These are phyloP conservation scores for Dissophora globulifera DNA, from an alignment of 192 early-diverging fungal species.

Conservation along the genomic window DNA sequence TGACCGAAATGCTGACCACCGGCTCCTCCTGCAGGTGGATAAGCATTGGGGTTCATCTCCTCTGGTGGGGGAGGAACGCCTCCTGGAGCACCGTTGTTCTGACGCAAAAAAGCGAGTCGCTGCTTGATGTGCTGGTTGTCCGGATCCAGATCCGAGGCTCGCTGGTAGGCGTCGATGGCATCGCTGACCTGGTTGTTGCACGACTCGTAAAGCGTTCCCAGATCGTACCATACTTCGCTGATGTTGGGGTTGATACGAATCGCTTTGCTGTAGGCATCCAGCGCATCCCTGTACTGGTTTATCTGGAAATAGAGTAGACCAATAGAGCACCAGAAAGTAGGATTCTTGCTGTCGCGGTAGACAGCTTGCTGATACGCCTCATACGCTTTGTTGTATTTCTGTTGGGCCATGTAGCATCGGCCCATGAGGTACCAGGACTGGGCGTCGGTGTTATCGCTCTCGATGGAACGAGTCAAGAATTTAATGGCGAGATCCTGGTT, in stretches of 20 bases:
- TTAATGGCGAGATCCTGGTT: constrained; percentile 88
- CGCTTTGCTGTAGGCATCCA: constrained; percentile 96
- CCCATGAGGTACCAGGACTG: constrained; percentile 97
- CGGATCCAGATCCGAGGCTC: constrained; percentile 93
- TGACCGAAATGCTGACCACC: constrained; percentile 41
- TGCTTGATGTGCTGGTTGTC: constrained; percentile 89
- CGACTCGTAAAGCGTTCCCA: constrained; percentile 96
- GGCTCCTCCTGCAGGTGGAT: constrained; percentile 15
- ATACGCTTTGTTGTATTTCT: constrained; percentile 95
- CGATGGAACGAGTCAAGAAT: constrained; percentile 85
- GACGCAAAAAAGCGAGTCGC: constrained; percentile 62
- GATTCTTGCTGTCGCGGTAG: constrained; percentile 90
- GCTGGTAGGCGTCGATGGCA: constrained; percentile 95
- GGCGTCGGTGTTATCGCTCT: constrained; percentile 86
- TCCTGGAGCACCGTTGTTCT: constrained; percentile 29
- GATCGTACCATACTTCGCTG: constrained; percentile 97
- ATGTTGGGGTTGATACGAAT: constrained; percentile 94
- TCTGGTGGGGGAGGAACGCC: constrained; percentile 34
- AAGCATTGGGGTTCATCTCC: constrained; percentile 42
- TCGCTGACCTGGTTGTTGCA: constrained; percentile 98
- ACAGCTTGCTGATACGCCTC: constrained; percentile 98
- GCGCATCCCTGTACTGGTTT: constrained; percentile 93
- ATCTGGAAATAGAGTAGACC: constrained; percentile 98
- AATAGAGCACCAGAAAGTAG: constrained; percentile 99
- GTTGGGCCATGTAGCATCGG: constrained; percentile 95